Percentiles rank a stretch among this genome's conserved stretches.
phyloP scores from a whole-genome alignment of 2,329 filamentous ascomycete genomes.

The Macroventuria anomochaeta region DNA sequence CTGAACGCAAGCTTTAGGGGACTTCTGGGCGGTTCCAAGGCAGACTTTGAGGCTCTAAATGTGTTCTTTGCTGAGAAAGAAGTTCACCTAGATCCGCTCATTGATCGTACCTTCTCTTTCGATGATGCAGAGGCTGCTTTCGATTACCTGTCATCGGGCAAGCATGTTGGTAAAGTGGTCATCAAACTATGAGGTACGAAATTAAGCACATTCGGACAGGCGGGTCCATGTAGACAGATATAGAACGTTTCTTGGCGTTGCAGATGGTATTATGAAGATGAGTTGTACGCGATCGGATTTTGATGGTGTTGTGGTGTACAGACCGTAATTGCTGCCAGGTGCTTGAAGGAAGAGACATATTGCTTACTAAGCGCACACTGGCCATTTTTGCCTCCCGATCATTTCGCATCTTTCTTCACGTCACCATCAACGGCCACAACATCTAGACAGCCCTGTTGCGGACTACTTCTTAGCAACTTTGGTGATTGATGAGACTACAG shows the following conservation, averaged over 20 bases:
- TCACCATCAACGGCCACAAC: background rate
- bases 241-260: too few relatives aligned
- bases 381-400: background rate
- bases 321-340: too few relatives aligned
- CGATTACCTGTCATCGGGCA: slow-evolving; percentile 44
- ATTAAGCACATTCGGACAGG: too few relatives aligned
- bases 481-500: slow-evolving; percentile 1
- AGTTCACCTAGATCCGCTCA: slow-evolving; percentile 34
- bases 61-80: slow-evolving; percentile 44
- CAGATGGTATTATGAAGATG: too few relatives aligned
- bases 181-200: background rate
- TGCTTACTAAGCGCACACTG: background rate
- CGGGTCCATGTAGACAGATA: too few relatives aligned
- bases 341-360: background rate
- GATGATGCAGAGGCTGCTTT: slow-evolving; percentile 42
- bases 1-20: slow-evolving; percentile 50
- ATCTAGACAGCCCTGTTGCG: background rate
- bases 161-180: slow-evolving; percentile 42
- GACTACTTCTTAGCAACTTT: background rate
- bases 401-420: background rate
- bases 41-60: slow-evolving; percentile 52
- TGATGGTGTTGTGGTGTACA: too few relatives aligned
- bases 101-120: slow-evolving; percentile 46
- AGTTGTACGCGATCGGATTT: too few relatives aligned
- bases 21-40: slow-evolving; percentile 65